A percentile compares a stretch with the other conserved stretches of the same genome.
These are phyloP conservation scores for Microthlaspi erraticum DNA, from an alignment of 345 rosid genomes.

Conservation along the genomic window DNA sequence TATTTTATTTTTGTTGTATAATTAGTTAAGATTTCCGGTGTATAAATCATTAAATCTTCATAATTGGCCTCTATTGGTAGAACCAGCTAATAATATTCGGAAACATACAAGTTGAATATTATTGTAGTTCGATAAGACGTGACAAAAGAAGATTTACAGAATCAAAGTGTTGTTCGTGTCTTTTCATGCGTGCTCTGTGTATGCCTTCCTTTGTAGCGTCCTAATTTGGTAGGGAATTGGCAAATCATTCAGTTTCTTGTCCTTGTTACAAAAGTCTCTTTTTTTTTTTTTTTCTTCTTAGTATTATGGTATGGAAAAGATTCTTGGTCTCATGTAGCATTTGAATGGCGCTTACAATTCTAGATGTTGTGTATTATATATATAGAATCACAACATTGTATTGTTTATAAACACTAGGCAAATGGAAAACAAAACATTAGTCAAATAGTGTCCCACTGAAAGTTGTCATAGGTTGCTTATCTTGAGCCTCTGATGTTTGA, in stretches of 20 bases:
- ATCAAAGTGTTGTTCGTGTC: slow-evolving; percentile 39
- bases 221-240: slow-evolving; percentile 49
- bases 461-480: background rate
- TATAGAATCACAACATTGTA: background rate
- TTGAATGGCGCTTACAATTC: slow-evolving; percentile 3
- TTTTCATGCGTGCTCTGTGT: slow-evolving; percentile 40
- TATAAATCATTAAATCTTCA: slow-evolving; percentile 3
- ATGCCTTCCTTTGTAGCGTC: slow-evolving; percentile 43
- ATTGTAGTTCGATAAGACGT: slow-evolving; percentile 39
- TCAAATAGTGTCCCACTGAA: background rate
- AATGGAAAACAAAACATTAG: background rate
- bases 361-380: background rate
- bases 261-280: slow-evolving; percentile 30
- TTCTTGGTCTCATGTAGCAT: background rate
- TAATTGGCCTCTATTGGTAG: slow-evolving; percentile 11
- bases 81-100: slow-evolving; percentile 12
- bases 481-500: no score
- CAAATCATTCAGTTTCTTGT: slow-evolving; percentile 47
- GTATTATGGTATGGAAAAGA: background rate
- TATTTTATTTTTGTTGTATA: no score
- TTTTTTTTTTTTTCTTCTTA: background rate
- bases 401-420: background rate
- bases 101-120: slow-evolving; percentile 4
- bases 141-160: slow-evolving; percentile 42
- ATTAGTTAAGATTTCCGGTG: background rate